These are phyloP conservation scores for Botryotinia globosa DNA, from an alignment of 2,329 filamentous ascomycete species.

Conservation along the genomic window DNA sequence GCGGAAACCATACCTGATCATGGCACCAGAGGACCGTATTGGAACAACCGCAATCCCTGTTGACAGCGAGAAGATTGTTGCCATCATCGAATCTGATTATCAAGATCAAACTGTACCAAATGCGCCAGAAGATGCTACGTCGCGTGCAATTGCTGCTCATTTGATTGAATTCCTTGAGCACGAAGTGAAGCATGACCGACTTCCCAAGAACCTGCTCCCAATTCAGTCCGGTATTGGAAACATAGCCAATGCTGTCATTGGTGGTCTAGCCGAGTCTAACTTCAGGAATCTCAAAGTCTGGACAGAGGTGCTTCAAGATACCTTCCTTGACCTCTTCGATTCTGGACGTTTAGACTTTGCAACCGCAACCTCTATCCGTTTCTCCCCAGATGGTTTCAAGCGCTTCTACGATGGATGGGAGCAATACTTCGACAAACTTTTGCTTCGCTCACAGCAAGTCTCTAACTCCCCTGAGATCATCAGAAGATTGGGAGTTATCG, in stretches of 20 bases:
- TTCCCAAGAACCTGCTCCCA: slow-evolving; percentile 74
- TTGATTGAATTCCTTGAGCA: slow-evolving; percentile 84
- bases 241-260: slow-evolving; percentile 88
- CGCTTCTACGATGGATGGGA: slow-evolving; percentile 89
- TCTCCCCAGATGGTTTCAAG: slow-evolving; percentile 87
- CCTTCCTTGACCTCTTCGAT: slow-evolving; percentile 90
- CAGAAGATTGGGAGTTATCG: slow-evolving; percentile 79
- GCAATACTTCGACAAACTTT: slow-evolving; percentile 73
- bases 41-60: slow-evolving; percentile 79
- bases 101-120: slow-evolving; percentile 74
- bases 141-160: slow-evolving; percentile 70
- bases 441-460: slow-evolving; percentile 83
- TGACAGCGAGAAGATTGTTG: slow-evolving; percentile 80
- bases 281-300: slow-evolving; percentile 88
- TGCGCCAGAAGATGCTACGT: slow-evolving; percentile 69
- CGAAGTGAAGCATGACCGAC: slow-evolving; percentile 73
- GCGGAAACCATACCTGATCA: slow-evolving; percentile 83
- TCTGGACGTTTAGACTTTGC: slow-evolving; percentile 84
- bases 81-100: slow-evolving; percentile 81
- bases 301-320: slow-evolving; percentile 82
- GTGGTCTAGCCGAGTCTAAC: slow-evolving; percentile 75
- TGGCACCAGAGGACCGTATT: slow-evolving; percentile 81
- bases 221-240: slow-evolving; percentile 89
- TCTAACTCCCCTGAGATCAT: slow-evolving; percentile 92
- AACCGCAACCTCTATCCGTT: slow-evolving; percentile 84